phyloP scores from a whole-genome alignment of 2,329 filamentous ascomycete species.

The Tolypocladium album region DNA sequence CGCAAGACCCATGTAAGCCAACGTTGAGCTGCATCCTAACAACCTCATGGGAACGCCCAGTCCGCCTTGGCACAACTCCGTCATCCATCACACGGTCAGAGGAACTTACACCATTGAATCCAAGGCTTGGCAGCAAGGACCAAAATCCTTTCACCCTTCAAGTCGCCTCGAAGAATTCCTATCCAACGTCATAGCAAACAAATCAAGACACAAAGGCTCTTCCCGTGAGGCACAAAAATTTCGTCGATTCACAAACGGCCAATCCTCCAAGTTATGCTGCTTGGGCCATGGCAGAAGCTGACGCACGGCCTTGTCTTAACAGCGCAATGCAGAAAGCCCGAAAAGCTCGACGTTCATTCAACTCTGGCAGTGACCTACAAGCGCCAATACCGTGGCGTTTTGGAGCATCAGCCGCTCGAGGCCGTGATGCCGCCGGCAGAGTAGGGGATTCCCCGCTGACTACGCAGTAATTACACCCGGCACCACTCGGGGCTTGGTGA shows the following conservation, averaged over 20 bases:
- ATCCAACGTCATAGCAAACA: neutral
- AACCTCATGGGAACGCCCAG: neutral
- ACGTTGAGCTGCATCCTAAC: neutral
- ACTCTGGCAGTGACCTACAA: neutral
- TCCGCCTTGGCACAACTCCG: neutral
- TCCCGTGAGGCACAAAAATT: neutral
- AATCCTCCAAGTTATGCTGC: neutral
- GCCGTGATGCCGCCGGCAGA: neutral
- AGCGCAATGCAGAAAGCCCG: neutral
- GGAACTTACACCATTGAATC: too few relatives aligned
- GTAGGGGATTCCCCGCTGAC: neutral
- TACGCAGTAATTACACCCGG: too few relatives aligned
- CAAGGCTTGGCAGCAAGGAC: too few relatives aligned
- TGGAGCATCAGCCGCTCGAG: neutral
- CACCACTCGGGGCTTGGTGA: neutral
- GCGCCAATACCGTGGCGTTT: neutral
- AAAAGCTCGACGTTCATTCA: neutral
- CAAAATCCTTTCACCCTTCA: too few relatives aligned
- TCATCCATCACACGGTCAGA: neutral
- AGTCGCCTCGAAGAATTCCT: too few relatives aligned
- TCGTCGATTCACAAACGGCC: neutral
- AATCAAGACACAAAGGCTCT: neutral
- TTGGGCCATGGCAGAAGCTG: neutral
- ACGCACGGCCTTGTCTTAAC: neutral
- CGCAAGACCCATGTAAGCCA: neutral